Evolutionary conservation across 2,329 filamentous ascomycete species (phyloP), one percentile per base, ranked within the genome.

Genomic region (Stachybotrys chlorohalonatus): DNA sequence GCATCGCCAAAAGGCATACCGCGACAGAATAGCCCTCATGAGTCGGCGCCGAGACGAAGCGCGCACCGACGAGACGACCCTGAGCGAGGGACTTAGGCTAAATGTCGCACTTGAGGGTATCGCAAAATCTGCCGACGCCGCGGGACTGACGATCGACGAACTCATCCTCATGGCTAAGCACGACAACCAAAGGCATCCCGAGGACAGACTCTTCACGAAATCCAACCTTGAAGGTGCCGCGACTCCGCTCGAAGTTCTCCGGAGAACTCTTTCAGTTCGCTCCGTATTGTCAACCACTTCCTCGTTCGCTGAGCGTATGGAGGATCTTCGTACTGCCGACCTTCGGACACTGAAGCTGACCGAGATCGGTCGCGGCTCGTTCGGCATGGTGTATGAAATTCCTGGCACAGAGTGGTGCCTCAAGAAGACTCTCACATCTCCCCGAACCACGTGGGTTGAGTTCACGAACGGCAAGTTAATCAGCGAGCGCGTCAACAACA

Each of bases 391-490:
- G 1, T 54, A 47, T 31, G 49, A 52, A 11, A 52, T 54, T 42
- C 53, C 49, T 36, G 53, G 53, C 45, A 54, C 53, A n/a, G 53
- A 32, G 31, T 54, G 30, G 16, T 54, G 53, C 11, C 48, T 54
- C 8, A 54, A 54, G 31, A 52, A 52, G 49, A 47, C 53, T 11
- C 36, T 52, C 16, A 31, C 17, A 4, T 31, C 49, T 8, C 7
- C 39, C 11, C 5, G n/a, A 32, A 11, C 36, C 4, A 11, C 52
- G 7, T 16, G 13, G 15, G 11, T 6, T 7, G 49, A 51, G 49
- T 51, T 11, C 39, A 45, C 11, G 11, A n/a, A 11, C 39, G 39
- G 39, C 11, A 11, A n/a, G 3, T 11, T 11, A 45, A n/a, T 45
- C 39, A 11, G n/a, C 5, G n/a, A 45, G 39, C 11, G n/a, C 11